A percentile compares a stretch with the other conserved stretches of the same genome.
These are phyloP conservation scores for Magnusiomyces paraingens DNA, from an alignment of 1,139 yeast species.

Conservation along the genomic window DNA sequence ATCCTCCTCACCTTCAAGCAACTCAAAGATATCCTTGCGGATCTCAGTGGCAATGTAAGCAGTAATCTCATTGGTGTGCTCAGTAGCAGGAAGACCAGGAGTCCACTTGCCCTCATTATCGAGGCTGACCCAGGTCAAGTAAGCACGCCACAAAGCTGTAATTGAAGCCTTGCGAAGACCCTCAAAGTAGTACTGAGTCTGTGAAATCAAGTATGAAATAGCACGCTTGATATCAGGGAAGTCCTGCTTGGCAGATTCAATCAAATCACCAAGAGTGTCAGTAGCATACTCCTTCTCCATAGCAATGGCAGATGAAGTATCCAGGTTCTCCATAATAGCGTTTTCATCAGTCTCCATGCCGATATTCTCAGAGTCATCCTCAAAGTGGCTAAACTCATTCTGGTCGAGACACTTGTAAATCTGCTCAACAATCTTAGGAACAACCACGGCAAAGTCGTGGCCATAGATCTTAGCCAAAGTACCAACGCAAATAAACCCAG, in stretches of 20 bases:
- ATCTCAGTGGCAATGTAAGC: slow-evolving; percentile 57
- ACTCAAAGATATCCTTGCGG: slow-evolving; percentile 56
- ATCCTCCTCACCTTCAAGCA: slow-evolving; percentile 75
- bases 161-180: slow-evolving; percentile 90
- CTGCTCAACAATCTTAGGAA: slow-evolving; percentile 76
- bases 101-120: slow-evolving; percentile 46
- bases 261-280: slow-evolving; percentile 85
- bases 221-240: slow-evolving; percentile 77
- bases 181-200: slow-evolving; percentile 72
- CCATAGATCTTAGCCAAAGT: slow-evolving; percentile 95
- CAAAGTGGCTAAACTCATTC: slow-evolving; percentile 37
- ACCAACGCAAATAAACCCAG: slow-evolving; percentile 91
- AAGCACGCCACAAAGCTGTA: slow-evolving; percentile 75
- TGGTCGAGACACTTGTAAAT: slow-evolving; percentile 79
- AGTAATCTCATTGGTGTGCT: slow-evolving; percentile 34
- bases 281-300: slow-evolving; percentile 97
- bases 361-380: slow-evolving; percentile 29
- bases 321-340: slow-evolving; percentile 63
- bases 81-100: slow-evolving; percentile 58
- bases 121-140: slow-evolving; percentile 56
- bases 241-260: slow-evolving; percentile 73
- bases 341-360: slow-evolving; percentile 30
- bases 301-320: slow-evolving; percentile 90
- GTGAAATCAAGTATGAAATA: slow-evolving; percentile 57
- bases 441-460: slow-evolving; percentile 79